Conservation (phyloP, 768 basidiomycete species). For the Naganishia vishniacii region DNA sequence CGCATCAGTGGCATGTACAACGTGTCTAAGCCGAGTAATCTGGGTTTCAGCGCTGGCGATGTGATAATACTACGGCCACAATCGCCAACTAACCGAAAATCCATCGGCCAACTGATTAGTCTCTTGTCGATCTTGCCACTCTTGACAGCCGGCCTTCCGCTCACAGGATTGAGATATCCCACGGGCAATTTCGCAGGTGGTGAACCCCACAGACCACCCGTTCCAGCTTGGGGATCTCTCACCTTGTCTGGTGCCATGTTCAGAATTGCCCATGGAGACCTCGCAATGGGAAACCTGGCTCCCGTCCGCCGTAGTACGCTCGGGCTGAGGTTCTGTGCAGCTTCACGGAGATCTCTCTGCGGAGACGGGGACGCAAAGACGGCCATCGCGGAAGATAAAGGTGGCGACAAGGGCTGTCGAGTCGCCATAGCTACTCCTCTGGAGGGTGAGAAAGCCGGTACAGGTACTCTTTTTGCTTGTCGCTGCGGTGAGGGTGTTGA, state of each 20-base stretch:
- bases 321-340: too few relatives aligned
- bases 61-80: too few relatives aligned
- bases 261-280: too few relatives aligned
- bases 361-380: not conserved
- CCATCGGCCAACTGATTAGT: constrained; percentile 40
- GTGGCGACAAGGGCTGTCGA: not conserved
- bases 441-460: not conserved
- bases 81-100: constrained; percentile 46
- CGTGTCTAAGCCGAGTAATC: constrained; percentile 32
- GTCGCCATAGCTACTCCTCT: not conserved
- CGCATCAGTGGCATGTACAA: constrained; percentile 43
- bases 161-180: not conserved
- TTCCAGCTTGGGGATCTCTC: not conserved
- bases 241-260: too few relatives aligned
- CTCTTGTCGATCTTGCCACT: constrained; percentile 42
- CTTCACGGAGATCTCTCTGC: not conserved
- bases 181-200: not conserved
- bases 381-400: not conserved
- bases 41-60: too few relatives aligned
- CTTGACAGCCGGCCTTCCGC: too few relatives aligned
- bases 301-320: too few relatives aligned
- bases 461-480: not conserved
- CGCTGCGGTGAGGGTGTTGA: not conserved
- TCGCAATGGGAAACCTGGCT: too few relatives aligned
- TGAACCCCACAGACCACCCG: not conserved